Evolutionary conservation across 2,329 filamentous ascomycete species (phyloP), one percentile per base, ranked within the genome.

Genomic region (Microdochium bolleyi): DNA sequence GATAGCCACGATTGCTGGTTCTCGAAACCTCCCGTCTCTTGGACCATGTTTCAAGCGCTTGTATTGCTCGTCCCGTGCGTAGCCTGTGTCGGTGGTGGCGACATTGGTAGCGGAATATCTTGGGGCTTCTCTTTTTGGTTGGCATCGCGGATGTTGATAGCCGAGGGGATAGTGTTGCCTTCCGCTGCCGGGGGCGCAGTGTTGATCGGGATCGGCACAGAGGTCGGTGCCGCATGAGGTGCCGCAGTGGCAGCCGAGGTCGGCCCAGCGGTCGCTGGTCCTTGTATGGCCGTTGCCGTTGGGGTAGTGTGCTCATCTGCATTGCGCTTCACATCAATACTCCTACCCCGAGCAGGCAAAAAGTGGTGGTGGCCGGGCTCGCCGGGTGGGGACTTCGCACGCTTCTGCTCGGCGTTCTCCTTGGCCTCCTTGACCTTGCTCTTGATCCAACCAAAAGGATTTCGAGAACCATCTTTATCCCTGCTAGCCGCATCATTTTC

Each of bases 381-480:
- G 24, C 68, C 69, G 2, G 79, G 76, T 3, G 80, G 80, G 9
- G 79, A 82, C 63, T 82, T 82, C 59, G 74, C 76, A 50, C 80
- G 73, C 58, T 77, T 72, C 49, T 78, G 72, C 52, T 82, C 80
- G 1, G 70, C 74, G 44, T 69, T 79, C 57, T 82, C 80, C 63
- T 81, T 83, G 51, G 76, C 77, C 60, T 80, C 80, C 24, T 79
- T 76, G 62, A 82, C 81, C 62, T 83, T 83, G 64, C 70, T 78
- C 62, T 75, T 81, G 57, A 83, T 77, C 80, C 80, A 83, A 48
- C 75, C 75, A 8, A 82, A 70, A 9, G 80, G 71, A 2, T 78
- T 77, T 58, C 73, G 77, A 3, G 69, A 55, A 32, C 81, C 78
- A 9, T 80, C 76, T 53, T 64, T 73, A 2, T 79, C 74, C 51